Percentiles rank a stretch among this genome's conserved stretches.
These are phyloP conservation scores for Aspergillus egyptiacus DNA, from an alignment of 495 filamentous ascomycete species.

Conservation along the genomic window DNA sequence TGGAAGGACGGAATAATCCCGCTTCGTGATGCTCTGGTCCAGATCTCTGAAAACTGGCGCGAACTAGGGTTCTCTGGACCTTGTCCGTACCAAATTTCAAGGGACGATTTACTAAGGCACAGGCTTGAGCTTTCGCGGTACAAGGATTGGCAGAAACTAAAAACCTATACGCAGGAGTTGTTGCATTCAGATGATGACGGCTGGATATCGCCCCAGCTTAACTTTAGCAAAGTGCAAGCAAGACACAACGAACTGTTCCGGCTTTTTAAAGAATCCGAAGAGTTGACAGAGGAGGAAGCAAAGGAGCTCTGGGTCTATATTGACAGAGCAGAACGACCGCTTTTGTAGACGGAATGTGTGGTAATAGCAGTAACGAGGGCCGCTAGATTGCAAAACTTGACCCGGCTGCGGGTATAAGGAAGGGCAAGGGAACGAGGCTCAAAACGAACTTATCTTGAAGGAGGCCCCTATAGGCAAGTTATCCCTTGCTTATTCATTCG, in stretches of 20 bases:
- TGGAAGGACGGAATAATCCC: constrained; percentile 27
- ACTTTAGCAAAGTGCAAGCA: constrained; percentile 17
- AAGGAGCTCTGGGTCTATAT: constrained; percentile 19
- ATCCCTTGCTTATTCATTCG: too few relatives aligned
- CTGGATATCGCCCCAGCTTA: constrained; percentile 24
- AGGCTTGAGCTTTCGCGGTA: constrained; percentile 18
- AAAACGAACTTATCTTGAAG: neutral
- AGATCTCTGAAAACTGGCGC: constrained; percentile 20
- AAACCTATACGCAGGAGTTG: constrained; percentile 22
- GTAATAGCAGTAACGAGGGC: neutral
- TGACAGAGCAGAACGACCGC: neutral
- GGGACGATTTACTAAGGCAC: constrained; percentile 18
- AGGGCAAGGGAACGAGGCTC: too few relatives aligned
- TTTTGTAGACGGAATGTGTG: neutral
- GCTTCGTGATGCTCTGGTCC: constrained; percentile 22
- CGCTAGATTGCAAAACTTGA: neutral
- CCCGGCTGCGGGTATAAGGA: neutral
- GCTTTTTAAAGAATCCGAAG: constrained; percentile 16
- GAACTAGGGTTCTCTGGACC: constrained; percentile 14
- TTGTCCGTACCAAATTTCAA: constrained; percentile 21
- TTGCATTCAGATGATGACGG: constrained; percentile 28
- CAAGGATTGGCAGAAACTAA: constrained; percentile 21
- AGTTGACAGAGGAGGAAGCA: constrained; percentile 21
- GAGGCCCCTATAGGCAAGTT: neutral
- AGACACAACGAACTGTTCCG: constrained; percentile 19